These are phyloP conservation scores for Ostreobium quekettii DNA, from an alignment of 139 green algal genomes.

Conservation along the genomic window DNA sequence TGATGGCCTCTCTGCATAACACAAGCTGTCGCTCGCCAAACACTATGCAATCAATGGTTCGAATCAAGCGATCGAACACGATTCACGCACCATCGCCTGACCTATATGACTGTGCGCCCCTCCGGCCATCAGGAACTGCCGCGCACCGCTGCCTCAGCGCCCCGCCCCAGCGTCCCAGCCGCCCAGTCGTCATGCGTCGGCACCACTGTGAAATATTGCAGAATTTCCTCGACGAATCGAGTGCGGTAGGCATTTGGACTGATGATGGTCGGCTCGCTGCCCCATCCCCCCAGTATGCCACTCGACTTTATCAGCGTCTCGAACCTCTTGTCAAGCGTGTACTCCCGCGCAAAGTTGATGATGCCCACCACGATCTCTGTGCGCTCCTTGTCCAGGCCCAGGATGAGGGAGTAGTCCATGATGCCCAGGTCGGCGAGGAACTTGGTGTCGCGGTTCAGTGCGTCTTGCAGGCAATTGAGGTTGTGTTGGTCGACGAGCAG, in stretches of 20 bases:
- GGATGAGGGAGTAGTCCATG: constrained; percentile 96
- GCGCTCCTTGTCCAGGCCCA: constrained; percentile 55
- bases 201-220: constrained; percentile 69
- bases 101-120: too few species aligned
- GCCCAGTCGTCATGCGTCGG: constrained; percentile 42
- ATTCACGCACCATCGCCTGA: too few species aligned
- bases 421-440: constrained; percentile 80
- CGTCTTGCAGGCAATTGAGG: too few species aligned
- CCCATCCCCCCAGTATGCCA: constrained; percentile 73
- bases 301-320: constrained; percentile 94
- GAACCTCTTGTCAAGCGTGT: constrained; percentile 96
- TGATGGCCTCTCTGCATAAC: too few species aligned
- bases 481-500: constrained; percentile 57
- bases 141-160: too few species aligned
- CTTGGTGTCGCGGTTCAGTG: constrained; percentile 73
- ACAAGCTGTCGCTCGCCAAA: too few species aligned
- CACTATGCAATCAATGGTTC: too few species aligned
- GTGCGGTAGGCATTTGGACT: constrained; percentile 88
- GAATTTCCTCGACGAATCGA: constrained; percentile 65
- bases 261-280: constrained; percentile 84
- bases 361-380: constrained; percentile 78
- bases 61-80: too few species aligned
- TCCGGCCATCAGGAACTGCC: too few species aligned
- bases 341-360: constrained; percentile 93
- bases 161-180: too few species aligned